Evolutionary conservation across 2,329 filamentous ascomycete genomes (phyloP).

Genomic region (Pseudogymnoascus sp.): DNA sequence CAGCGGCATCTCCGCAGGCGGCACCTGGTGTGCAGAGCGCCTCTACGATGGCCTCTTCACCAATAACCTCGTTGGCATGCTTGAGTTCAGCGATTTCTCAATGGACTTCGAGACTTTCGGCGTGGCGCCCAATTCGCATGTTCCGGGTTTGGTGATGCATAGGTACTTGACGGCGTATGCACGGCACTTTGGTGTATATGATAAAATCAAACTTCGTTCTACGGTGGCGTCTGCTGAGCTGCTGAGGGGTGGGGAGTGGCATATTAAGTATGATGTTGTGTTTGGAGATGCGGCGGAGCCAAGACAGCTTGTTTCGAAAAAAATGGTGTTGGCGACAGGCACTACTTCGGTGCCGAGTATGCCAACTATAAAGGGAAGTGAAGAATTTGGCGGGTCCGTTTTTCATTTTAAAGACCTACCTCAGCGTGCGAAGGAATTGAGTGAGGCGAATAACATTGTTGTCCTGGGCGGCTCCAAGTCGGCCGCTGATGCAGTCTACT

Average conservation of each 20-base stretch:
- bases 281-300: neutral
- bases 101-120: conserved; percentile 14
- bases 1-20: conserved; percentile 49
- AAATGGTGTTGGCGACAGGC: conserved; percentile 46
- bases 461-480: conserved; percentile 19
- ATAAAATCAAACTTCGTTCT: conserved; percentile 42
- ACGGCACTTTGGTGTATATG: conserved; percentile 43
- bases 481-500: conserved; percentile 39
- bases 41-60: conserved; percentile 61
- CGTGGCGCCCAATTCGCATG: conserved; percentile 42
- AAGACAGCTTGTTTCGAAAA: conserved; percentile 15
- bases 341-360: conserved; percentile 43
- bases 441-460: neutral
- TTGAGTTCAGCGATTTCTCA: conserved; percentile 66
- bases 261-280: neutral
- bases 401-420: neutral
- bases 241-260: conserved; percentile 4
- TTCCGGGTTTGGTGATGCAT: conserved; percentile 49
- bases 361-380: conserved; percentile 41
- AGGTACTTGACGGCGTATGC: conserved; percentile 50
- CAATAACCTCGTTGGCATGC: conserved; percentile 66
- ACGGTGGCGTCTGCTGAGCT: conserved; percentile 32
- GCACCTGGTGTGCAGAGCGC: conserved; percentile 62
- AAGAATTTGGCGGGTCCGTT: conserved; percentile 35
- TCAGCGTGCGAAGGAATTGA: neutral